Conservation (phyloP, 768 basidiomycete genomes). For the Amanita rubescens region DNA sequence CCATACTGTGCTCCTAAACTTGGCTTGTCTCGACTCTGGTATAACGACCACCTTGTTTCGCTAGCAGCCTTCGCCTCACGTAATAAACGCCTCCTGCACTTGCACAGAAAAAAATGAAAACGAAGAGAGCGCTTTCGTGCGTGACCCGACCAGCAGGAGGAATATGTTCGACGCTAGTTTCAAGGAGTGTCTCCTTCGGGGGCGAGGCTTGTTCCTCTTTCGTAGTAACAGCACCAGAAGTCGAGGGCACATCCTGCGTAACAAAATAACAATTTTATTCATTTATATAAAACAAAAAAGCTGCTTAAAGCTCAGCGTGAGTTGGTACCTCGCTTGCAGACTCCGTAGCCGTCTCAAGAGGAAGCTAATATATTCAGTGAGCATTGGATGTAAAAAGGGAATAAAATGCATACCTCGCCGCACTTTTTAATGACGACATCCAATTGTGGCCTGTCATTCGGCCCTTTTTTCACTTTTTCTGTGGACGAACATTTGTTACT, state of each 20-base stretch:
- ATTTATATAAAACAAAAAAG: conserved; percentile 30
- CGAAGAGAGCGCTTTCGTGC: conserved; percentile 33
- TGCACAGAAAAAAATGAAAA: conserved; percentile 41
- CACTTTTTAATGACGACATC: conserved; percentile 77
- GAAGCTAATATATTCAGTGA: conserved; percentile 30
- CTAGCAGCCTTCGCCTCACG: conserved; percentile 33
- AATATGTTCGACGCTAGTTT: background rate
- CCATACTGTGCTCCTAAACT: background rate
- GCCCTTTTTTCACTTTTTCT: conserved; percentile 72
- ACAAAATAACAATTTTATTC: conserved; percentile 48
- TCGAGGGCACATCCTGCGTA: conserved; percentile 33
- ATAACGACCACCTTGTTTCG: conserved; percentile 7
- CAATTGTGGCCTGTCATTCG: conserved; percentile 63
- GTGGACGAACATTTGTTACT: conserved; percentile 8
- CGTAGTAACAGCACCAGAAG: conserved; percentile 1
- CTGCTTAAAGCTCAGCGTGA: conserved; percentile 83
- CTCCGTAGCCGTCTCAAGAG: conserved; percentile 42
- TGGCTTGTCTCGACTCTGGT: background rate
- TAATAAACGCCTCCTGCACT: conserved; percentile 50
- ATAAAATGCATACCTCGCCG: conserved; percentile 64
- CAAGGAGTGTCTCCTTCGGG: conserved; percentile 3
- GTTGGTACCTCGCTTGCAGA: conserved; percentile 88
- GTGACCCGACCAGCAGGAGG: conserved; percentile 10
- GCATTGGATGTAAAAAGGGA: conserved; percentile 4
- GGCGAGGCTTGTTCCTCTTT: conserved; percentile 8